Conservation (phyloP, 148 eudicot species). For the Rhododendron griersonianum region DNA sequence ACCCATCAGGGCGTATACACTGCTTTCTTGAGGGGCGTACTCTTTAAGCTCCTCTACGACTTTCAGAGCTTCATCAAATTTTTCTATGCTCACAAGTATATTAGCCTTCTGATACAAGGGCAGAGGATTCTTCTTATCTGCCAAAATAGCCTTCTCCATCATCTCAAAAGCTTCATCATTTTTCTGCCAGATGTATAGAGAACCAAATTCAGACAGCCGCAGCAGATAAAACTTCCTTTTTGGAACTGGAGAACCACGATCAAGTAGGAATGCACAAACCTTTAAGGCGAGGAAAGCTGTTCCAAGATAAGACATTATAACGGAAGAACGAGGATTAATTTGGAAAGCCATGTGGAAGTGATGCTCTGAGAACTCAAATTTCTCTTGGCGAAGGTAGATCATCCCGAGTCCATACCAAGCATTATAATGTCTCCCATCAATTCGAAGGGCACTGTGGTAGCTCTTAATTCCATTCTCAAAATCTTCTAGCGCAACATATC, state of each 20-base stretch:
- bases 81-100: conserved; percentile 71
- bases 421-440: conserved; percentile 92
- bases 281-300: conserved; percentile 85
- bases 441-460: conserved; percentile 76
- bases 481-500: conserved; percentile 87
- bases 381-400: conserved; percentile 95
- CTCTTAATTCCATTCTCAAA: conserved; percentile 85
- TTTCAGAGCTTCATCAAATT: conserved; percentile 67
- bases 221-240: neutral
- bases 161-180: conserved; percentile 76
- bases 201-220: neutral
- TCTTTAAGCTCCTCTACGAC: conserved; percentile 97
- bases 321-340: conserved; percentile 85
- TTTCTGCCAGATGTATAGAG: conserved; percentile 38
- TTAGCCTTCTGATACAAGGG: conserved; percentile 94
- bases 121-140: conserved; percentile 93
- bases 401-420: conserved; percentile 99
- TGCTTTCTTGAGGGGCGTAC: conserved; percentile 87
- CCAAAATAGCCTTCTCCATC: conserved; percentile 80
- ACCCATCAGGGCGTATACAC: conserved; percentile 96
- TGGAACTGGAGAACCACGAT: neutral
- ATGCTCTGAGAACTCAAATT: conserved; percentile 93
- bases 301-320: conserved; percentile 94
- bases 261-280: conserved; percentile 37
- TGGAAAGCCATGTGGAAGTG: conserved; percentile 75